Evolutionary conservation across 495 filamentous ascomycete species (phyloP).

Genomic region (Tetracladium setigerum): DNA sequence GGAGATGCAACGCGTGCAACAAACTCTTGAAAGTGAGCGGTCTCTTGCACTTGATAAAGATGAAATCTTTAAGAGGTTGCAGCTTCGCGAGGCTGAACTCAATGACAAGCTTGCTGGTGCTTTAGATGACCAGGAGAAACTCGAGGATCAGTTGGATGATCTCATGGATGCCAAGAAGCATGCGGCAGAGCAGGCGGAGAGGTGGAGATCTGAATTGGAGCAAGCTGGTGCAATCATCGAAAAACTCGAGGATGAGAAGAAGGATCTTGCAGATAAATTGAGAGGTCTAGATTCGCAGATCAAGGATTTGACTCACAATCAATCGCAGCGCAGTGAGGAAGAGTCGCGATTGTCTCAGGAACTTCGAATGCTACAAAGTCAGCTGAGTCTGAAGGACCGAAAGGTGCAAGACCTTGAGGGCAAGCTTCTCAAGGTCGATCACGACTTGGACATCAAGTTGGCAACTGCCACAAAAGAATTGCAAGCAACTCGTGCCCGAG

Average conservation of each 20-base stretch:
- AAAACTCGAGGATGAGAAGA: slow-evolving; percentile 77
- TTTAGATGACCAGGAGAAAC: slow-evolving; percentile 88
- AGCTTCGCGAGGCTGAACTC: slow-evolving; percentile 78
- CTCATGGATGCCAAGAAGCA: slow-evolving; percentile 84
- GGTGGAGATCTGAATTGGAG: slow-evolving; percentile 74
- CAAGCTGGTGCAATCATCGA: slow-evolving; percentile 84
- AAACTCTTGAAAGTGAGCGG: slow-evolving; percentile 90
- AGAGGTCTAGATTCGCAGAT: slow-evolving; percentile 60
- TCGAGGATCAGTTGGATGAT: slow-evolving; percentile 89
- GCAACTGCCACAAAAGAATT: slow-evolving; percentile 76
- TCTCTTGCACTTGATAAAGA: slow-evolving; percentile 95
- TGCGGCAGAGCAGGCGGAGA: slow-evolving; percentile 75
- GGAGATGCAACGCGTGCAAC: slow-evolving; percentile 82
- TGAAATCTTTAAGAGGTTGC: slow-evolving; percentile 94
- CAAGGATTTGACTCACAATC: slow-evolving; percentile 54
- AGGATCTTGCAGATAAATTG: slow-evolving; percentile 57
- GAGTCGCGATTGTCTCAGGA: slow-evolving; percentile 72
- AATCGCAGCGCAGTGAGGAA: slow-evolving; percentile 60
- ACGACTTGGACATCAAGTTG: slow-evolving; percentile 85
- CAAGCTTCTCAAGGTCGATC: slow-evolving; percentile 76
- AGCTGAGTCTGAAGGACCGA: slow-evolving; percentile 80
- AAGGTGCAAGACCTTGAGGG: slow-evolving; percentile 83
- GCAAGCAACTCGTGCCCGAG: slow-evolving; percentile 57
- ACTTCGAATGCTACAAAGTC: slow-evolving; percentile 86
- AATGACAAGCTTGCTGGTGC: slow-evolving; percentile 87